Evolutionary conservation across 2,329 filamentous ascomycete species (phyloP), one percentile per base, ranked within the genome.

Genomic region (Hypomyces perniciosus): DNA sequence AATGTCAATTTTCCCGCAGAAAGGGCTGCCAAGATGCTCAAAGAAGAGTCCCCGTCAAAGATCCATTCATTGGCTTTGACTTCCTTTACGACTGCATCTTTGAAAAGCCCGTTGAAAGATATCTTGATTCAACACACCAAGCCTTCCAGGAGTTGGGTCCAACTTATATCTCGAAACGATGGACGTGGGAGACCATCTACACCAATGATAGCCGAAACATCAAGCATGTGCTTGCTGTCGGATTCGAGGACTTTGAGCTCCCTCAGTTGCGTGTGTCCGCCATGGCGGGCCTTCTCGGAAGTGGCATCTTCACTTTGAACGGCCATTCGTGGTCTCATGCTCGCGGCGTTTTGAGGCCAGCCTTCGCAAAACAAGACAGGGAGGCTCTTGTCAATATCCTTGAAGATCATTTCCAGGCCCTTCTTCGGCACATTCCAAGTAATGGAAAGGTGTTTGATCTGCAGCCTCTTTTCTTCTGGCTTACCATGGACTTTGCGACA

Each of bases 161-260:
- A 7, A 70, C 67, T 3, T 68, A 68, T 37, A 58, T 61, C 10
- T 62, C 65, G 31, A 62, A 56, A 48, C 51, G 67, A 31, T 66
- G 62, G 61, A 61, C 65, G 0, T 66, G 61, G 61, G 55, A 62
- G 28, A 59, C 68, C 4, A 62, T 67, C 7, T 67, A 67, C 40
- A 69, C 67, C 1, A 65, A 67, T 38, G 78, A 81, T 27, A 68
- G 72, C 1, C 71, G 71, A 9, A 83, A 83, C 55, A 67, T 83
- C 46, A 77, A 81, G 56, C 72, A 78, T 1, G 68, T 83, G 3
- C 69, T 83, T 1, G 74, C 77, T 1, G 71, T 71, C 0, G 72
- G 75, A 20, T 81, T 79, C 53, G 61, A 69, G 2, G 76, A 81
- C 50, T 83, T 75, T 53, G 61, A 65, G 31, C 69, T 70, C 28